A percentile compares a stretch with the other conserved stretches of the same genome.
Conservation (phyloP, 371 early-diverging fungal species). For the Mucor piriformis region DNA sequence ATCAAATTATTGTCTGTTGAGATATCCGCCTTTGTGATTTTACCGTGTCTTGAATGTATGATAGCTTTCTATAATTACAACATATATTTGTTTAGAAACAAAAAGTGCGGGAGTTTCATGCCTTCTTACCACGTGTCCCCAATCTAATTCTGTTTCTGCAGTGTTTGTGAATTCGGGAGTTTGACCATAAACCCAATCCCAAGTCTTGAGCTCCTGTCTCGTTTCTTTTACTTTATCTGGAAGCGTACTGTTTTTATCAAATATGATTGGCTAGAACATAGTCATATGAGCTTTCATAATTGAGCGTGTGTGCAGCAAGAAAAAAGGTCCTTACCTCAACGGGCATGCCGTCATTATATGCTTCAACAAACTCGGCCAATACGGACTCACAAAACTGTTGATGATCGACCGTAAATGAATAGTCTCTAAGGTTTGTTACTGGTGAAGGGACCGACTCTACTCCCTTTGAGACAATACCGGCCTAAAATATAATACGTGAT, state of each 20-base stretch:
- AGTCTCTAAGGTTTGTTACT: constrained; percentile 81
- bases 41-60: constrained; percentile 42
- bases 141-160: constrained; percentile 52
- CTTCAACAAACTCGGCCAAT: constrained; percentile 65
- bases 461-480: constrained; percentile 78
- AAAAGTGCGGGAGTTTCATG: constrained; percentile 5
- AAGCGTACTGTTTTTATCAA: constrained; percentile 33
- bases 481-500: constrained; percentile 21
- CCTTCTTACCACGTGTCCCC: constrained; percentile 63
- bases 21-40: constrained; percentile 43
- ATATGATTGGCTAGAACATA: constrained; percentile 36
- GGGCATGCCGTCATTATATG: constrained; percentile 43
- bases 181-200: constrained; percentile 94
- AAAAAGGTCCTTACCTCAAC: constrained; percentile 32
- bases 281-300: not conserved
- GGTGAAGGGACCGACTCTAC: constrained; percentile 88
- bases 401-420: constrained; percentile 84
- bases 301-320: not conserved
- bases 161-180: constrained; percentile 89
- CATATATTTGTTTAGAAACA: constrained; percentile 1
- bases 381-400: constrained; percentile 81
- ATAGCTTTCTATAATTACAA: constrained; percentile 21
- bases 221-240: constrained; percentile 42
- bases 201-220: constrained; percentile 57
- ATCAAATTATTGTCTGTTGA: constrained; percentile 27